Conservation (phyloP, 2,329 filamentous ascomycete species). For the Cladosporium velox region DNA sequence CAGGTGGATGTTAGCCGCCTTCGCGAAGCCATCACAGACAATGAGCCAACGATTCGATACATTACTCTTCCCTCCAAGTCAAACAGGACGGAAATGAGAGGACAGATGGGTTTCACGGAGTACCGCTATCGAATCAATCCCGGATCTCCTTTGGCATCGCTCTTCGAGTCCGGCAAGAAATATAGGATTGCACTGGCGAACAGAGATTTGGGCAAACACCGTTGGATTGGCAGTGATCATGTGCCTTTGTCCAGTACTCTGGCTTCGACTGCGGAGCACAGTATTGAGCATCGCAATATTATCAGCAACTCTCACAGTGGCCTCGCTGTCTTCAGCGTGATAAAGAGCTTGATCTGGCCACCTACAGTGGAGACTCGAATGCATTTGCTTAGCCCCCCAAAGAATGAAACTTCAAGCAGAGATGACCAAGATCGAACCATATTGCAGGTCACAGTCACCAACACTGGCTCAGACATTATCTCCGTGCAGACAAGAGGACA, state of each 20-base stretch:
- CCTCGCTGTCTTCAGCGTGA: slow-evolving; percentile 22
- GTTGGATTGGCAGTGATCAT: slow-evolving; percentile 16
- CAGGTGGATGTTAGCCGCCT: background rate
- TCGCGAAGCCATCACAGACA: background rate
- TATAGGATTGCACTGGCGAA: slow-evolving; percentile 24
- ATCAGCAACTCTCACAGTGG: slow-evolving; percentile 24
- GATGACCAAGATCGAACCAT: background rate
- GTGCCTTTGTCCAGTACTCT: background rate
- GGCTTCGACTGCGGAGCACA: background rate
- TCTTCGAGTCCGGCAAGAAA: slow-evolving; percentile 23
- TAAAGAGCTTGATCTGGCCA: slow-evolving; percentile 22
- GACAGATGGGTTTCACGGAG: slow-evolving; percentile 3
- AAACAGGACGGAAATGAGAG: background rate
- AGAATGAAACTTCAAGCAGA: background rate
- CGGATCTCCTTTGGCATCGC: slow-evolving; percentile 20
- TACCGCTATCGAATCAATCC: slow-evolving; percentile 23
- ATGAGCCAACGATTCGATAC: background rate
- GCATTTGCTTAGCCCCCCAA: background rate
- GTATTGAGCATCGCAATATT: slow-evolving; percentile 15
- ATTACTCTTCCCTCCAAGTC: background rate
- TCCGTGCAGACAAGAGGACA: slow-evolving; percentile 25
- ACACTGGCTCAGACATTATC: slow-evolving; percentile 22
- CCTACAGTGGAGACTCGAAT: slow-evolving; percentile 24
- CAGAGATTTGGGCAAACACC: slow-evolving; percentile 23
- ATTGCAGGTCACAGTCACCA: slow-evolving; percentile 23